Conservation (phyloP, 306 rosid genomes). For the Pterocarpus macrocarpus region DNA sequence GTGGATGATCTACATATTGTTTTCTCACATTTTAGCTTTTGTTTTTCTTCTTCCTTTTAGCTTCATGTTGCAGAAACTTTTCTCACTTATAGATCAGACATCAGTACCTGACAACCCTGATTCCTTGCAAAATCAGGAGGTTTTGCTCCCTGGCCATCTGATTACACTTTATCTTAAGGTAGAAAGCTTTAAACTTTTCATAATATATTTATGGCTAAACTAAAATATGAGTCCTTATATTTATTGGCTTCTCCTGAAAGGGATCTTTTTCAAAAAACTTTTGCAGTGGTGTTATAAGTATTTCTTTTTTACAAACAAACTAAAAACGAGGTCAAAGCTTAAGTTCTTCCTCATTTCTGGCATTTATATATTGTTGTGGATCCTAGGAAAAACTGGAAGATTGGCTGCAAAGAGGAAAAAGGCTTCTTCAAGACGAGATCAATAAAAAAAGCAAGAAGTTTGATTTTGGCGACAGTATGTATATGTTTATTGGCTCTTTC, state of each 20-base stretch:
- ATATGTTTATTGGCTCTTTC: conserved; percentile 31
- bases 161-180: conserved; percentile 93
- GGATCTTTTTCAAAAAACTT: neutral
- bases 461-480: conserved; percentile 70
- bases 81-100: conserved; percentile 91
- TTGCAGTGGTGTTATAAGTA: neutral
- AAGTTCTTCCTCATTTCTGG: conserved; percentile 35
- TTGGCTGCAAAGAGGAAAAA: conserved; percentile 76
- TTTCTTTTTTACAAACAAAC: neutral
- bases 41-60: conserved; percentile 51
- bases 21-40: conserved; percentile 40
- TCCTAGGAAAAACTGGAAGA: conserved; percentile 90
- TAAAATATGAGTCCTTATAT: too few relatives aligned
- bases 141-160: conserved; percentile 92
- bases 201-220: neutral
- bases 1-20: conserved; percentile 39
- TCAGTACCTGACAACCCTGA: conserved; percentile 89
- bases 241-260: conserved; percentile 13
- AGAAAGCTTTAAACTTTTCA: conserved; percentile 33
- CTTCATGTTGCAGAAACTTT: conserved; percentile 94
- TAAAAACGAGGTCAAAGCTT: neutral
- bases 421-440: conserved; percentile 74
- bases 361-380: conserved; percentile 42
- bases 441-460: conserved; percentile 54
- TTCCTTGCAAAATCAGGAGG: conserved; percentile 95